Evolutionary conservation across 176 grass and related monocot genomes (phyloP).

Genomic region (Ampelocalamus luodianensis): DNA sequence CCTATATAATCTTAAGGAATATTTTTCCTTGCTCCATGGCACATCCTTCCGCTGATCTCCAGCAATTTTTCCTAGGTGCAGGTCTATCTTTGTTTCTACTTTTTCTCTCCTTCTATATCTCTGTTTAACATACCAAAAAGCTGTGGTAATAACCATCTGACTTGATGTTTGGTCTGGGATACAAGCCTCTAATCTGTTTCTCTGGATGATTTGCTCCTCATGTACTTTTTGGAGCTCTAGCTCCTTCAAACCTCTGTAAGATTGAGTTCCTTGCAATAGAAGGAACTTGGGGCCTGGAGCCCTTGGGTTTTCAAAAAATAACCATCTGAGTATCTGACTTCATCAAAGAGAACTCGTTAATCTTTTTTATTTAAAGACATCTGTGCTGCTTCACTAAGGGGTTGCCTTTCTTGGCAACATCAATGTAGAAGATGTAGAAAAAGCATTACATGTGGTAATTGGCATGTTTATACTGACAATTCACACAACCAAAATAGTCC

Average conservation of each 20-base stretch:
- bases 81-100: background rate
- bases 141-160: constrained; percentile 2
- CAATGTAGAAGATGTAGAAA: background rate
- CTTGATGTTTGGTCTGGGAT: background rate
- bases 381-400: constrained; percentile 1
- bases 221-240: background rate
- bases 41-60: constrained; percentile 20
- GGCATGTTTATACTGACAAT: background rate
- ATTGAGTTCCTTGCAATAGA: background rate
- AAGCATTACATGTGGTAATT: background rate
- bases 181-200: background rate
- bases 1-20: background rate
- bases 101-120: background rate
- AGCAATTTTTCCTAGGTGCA: background rate
- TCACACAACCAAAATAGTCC: constrained; percentile 1
- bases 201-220: background rate
- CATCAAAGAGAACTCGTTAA: background rate
- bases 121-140: background rate
- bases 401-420: constrained; percentile 1
- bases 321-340: constrained; percentile 10
- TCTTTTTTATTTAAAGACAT: background rate
- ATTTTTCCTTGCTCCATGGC: constrained; percentile 3
- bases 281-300: background rate
- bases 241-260: constrained; percentile 4
- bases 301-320: constrained; percentile 10